Evolutionary conservation across 441 rosid genomes (phyloP).

Genomic region (Aleurites moluccanus): DNA sequence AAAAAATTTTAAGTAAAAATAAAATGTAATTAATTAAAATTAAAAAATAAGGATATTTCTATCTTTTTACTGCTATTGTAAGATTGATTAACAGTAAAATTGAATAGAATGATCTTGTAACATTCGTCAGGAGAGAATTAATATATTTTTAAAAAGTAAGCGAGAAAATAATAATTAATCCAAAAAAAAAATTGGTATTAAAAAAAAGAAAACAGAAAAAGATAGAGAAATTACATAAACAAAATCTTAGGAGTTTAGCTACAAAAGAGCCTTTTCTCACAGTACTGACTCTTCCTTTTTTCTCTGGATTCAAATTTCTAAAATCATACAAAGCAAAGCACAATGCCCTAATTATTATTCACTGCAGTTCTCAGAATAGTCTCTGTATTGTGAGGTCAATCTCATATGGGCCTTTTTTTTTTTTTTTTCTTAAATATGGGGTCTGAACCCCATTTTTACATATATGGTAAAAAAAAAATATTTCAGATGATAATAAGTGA

Average conservation of each 20-base stretch:
- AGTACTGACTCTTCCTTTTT: conserved; percentile 33
- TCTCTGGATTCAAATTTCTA: conserved; percentile 16
- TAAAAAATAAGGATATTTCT: no score
- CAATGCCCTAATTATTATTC: conserved; percentile 36
- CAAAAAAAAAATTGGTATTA: no score
- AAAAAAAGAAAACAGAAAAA: neutral
- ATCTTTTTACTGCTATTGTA: no score
- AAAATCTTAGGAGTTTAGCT: conserved; percentile 33
- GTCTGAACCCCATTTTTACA: neutral
- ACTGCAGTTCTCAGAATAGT: conserved; percentile 25
- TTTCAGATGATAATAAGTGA: conserved; percentile 8
- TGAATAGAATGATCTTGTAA: no score
- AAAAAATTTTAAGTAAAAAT: no score
- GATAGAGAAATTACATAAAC: conserved; percentile 37
- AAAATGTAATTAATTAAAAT: no score
- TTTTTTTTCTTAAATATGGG: no score
- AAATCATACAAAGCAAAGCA: conserved; percentile 19
- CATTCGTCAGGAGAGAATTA: no score
- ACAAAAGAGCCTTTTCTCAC: conserved; percentile 29
- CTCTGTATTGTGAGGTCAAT: conserved; percentile 37
- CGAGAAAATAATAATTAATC: no score
- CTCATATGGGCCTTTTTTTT: conserved; percentile 31
- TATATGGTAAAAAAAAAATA: no score
- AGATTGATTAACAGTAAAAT: no score
- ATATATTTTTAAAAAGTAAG: no score